phyloP scores from a whole-genome alignment of 805 yeast species.

The Nakazawaea ernobii region DNA sequence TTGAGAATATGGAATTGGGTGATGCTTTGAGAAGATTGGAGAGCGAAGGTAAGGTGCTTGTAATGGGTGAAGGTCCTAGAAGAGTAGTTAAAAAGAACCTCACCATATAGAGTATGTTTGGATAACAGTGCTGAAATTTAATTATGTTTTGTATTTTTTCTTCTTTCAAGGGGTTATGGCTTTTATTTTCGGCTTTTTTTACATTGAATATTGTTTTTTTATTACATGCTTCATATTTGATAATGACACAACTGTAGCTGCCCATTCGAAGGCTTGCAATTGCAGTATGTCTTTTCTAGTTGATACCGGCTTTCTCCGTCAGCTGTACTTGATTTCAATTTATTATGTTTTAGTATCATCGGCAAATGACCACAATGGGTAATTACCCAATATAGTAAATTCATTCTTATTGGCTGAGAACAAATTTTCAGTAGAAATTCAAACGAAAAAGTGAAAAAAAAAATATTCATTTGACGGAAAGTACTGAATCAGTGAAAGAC shows the following conservation, averaged over 20 bases:
- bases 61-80: conserved; percentile 68
- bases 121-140: not conserved
- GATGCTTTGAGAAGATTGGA: conserved; percentile 63
- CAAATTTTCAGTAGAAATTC: not conserved
- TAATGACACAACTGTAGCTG: too few relatives aligned
- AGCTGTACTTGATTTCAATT: too few relatives aligned
- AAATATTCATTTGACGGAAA: not conserved
- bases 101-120: not conserved
- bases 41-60: conserved; percentile 63
- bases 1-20: conserved; percentile 66
- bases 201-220: not conserved
- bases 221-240: too few relatives aligned
- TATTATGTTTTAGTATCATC: not conserved
- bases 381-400: not conserved
- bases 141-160: not conserved
- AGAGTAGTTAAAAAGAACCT: conserved; percentile 38
- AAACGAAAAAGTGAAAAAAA: not conserved
- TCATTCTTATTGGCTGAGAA: conserved; percentile 7
- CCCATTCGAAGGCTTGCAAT: too few relatives aligned
- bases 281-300: too few relatives aligned
- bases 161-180: not conserved
- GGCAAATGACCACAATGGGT: not conserved
- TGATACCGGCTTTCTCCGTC: too few relatives aligned
- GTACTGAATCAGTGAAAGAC: not conserved
- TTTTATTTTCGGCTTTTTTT: not conserved